Percentiles rank a stretch among this genome's conserved stretches.
Evolutionary conservation across 805 yeast species (phyloP).

Genomic region (Grigorovia jiainica): DNA sequence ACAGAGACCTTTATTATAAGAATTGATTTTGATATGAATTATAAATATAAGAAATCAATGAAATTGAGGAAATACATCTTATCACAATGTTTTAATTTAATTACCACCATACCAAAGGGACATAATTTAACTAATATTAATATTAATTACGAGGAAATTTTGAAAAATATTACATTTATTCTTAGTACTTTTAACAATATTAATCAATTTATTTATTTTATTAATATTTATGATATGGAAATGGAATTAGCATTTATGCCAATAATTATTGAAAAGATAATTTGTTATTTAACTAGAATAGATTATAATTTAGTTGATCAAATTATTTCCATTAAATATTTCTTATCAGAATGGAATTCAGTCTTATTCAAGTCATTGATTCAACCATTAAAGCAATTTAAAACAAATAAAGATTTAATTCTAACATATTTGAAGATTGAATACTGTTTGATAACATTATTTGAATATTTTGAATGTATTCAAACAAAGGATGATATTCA

Average conservation of each 20-base stretch:
- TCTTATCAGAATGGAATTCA: not conserved
- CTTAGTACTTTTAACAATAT: constrained; percentile 11
- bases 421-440: not conserved
- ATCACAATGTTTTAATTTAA: constrained; percentile 11
- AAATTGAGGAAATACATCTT: constrained; percentile 15
- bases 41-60: constrained; percentile 14
- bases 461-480: constrained; percentile 2
- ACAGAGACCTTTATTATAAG: constrained; percentile 13
- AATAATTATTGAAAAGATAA: constrained; percentile 16
- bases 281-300: constrained; percentile 7
- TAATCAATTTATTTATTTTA: constrained; percentile 16
- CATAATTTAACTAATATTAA: constrained; percentile 10
- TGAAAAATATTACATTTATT: constrained; percentile 7
- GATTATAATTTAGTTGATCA: constrained; percentile 1
- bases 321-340: constrained; percentile 1
- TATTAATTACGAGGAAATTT: constrained; percentile 9
- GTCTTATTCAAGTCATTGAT: not conserved
- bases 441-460: constrained; percentile 1
- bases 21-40: constrained; percentile 5
- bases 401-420: not conserved
- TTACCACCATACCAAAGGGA: constrained; percentile 13
- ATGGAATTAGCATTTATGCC: constrained; percentile 16
- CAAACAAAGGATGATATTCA: not conserved
- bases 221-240: constrained; percentile 8
- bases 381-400: not conserved